A percentile compares a stretch with the other conserved stretches of the same genome.
phyloP scores from a whole-genome alignment of 768 basidiomycete species.

The Austroboletus festivus region DNA sequence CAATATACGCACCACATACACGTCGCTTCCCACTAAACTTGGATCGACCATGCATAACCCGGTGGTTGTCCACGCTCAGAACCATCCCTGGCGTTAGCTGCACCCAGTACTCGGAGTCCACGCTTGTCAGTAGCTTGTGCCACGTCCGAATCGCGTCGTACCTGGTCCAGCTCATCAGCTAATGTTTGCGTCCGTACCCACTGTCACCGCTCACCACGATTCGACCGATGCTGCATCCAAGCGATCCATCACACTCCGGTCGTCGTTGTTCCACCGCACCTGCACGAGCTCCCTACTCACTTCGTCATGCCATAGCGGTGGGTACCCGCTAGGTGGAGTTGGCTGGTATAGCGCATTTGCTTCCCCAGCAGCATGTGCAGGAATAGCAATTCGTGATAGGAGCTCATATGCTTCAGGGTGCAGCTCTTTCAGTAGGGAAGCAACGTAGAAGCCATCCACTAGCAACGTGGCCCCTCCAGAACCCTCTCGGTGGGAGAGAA shows the following conservation, averaged over 20 bases:
- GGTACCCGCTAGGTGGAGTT: constrained; percentile 57
- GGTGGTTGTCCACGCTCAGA: constrained; percentile 91
- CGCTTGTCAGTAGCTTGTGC: constrained; percentile 69
- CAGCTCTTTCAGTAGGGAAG: constrained; percentile 69
- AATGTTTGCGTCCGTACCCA: background rate
- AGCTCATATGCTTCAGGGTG: constrained; percentile 69
- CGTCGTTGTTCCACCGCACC: constrained; percentile 94
- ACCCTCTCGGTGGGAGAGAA: constrained; percentile 79
- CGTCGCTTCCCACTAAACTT: constrained; percentile 82
- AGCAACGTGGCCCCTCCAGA: constrained; percentile 87
- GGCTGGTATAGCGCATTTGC: constrained; percentile 52
- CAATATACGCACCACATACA: constrained; percentile 96
- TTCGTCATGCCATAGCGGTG: constrained; percentile 67
- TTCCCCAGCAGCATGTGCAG: constrained; percentile 90
- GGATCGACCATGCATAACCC: constrained; percentile 93
- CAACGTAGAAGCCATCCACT: constrained; percentile 93
- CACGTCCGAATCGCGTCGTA: constrained; percentile 81
- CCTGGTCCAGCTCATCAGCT: constrained; percentile 34
- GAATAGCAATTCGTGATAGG: constrained; percentile 65
- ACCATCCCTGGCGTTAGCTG: constrained; percentile 86
- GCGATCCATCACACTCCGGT: constrained; percentile 76
- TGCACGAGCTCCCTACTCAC: constrained; percentile 60
- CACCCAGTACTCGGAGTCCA: constrained; percentile 90
- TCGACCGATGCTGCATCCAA: constrained; percentile 62
- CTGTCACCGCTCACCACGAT: constrained; percentile 50